phyloP scores from a whole-genome alignment of 805 yeast species.

The Kuraishia ogatae region DNA sequence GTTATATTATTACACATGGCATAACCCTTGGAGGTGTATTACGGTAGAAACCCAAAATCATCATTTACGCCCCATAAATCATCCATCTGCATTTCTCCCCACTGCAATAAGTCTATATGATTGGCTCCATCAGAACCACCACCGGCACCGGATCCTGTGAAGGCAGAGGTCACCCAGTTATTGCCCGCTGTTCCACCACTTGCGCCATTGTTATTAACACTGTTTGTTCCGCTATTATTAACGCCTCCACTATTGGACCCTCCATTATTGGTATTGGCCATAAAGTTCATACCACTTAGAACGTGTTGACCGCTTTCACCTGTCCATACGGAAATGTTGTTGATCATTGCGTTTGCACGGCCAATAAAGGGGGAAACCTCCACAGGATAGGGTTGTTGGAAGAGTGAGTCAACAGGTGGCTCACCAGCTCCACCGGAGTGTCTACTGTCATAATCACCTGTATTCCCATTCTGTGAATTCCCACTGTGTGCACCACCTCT shows the following conservation, averaged over 20 bases:
- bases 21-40: no score
- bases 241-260: neutral
- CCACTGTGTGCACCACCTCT: neutral
- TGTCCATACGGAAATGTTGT: conserved; percentile 54
- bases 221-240: conserved; percentile 2
- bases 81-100: conserved; percentile 20
- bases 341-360: conserved; percentile 52
- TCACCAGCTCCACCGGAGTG: neutral
- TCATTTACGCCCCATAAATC: conserved; percentile 41
- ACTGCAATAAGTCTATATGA: conserved; percentile 11
- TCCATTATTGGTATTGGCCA: neutral
- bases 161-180: neutral
- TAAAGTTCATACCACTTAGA: conserved; percentile 19
- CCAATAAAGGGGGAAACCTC: conserved; percentile 21
- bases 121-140: neutral
- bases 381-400: conserved; percentile 5
- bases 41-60: conserved; percentile 39
- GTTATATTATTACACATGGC: no score
- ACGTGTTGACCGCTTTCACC: conserved; percentile 35
- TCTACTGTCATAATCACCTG: no score
- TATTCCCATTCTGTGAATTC: no score
- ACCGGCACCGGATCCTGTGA: no score
- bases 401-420: neutral
- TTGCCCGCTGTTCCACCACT: no score
- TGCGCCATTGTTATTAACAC: conserved; percentile 1